Conservation (phyloP, 768 basidiomycete species). For the Mycena pura region DNA sequence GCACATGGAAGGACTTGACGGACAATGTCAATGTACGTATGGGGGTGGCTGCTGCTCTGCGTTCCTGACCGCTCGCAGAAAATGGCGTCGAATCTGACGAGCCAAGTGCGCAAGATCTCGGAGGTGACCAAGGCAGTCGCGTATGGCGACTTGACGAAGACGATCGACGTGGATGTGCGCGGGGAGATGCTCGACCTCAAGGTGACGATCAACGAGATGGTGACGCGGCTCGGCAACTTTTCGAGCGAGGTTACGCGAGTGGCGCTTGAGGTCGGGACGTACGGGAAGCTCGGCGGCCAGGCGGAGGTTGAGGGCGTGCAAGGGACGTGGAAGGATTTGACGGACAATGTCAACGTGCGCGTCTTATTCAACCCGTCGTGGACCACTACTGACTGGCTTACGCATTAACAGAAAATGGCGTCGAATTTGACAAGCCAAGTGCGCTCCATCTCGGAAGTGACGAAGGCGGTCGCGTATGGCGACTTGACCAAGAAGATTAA, state of each 20-base stretch:
- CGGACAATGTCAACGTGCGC: constrained; percentile 31
- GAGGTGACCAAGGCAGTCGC: constrained; percentile 95
- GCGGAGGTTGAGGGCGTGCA: constrained; percentile 22
- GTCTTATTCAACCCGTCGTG: too few species aligned
- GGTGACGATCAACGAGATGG: constrained; percentile 28
- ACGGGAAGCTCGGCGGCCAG: constrained; percentile 24
- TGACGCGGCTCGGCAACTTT: constrained; percentile 19
- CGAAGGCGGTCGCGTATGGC: constrained; percentile 23
- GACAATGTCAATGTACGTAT: constrained; percentile 40
- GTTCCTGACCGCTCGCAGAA: constrained; percentile 38
- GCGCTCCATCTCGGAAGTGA: constrained; percentile 29
- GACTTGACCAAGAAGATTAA: constrained; percentile 16
- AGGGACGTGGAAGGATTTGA: constrained; percentile 26
- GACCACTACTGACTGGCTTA: neutral
- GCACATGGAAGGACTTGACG: constrained; percentile 28
- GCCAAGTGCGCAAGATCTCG: constrained; percentile 88
- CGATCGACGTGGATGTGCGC: constrained; percentile 89
- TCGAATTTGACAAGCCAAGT: constrained; percentile 36
- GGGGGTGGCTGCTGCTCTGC: neutral
- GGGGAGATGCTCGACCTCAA: constrained; percentile 90
- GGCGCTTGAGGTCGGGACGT: constrained; percentile 23
- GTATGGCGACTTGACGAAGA: constrained; percentile 85
- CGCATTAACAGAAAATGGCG: constrained; percentile 16
- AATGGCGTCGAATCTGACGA: constrained; percentile 78
- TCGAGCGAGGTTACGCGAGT: constrained; percentile 25